phyloP scores from a whole-genome alignment of 1,139 yeast species.

The Debaryomyces fabryi region DNA sequence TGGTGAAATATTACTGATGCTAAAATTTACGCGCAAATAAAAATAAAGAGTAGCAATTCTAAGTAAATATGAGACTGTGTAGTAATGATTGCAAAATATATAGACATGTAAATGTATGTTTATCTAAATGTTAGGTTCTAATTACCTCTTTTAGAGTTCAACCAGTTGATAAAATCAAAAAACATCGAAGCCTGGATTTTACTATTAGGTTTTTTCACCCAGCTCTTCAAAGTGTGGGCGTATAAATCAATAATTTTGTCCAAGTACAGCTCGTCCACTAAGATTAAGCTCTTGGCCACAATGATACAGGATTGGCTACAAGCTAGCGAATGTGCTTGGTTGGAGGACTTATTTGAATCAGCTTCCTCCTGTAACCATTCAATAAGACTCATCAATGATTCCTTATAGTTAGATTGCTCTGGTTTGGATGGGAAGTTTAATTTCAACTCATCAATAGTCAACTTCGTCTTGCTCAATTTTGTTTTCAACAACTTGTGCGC shows the following conservation, averaged over 20 bases:
- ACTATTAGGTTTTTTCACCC: constrained; percentile 56
- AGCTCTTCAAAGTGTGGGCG: constrained; percentile 53
- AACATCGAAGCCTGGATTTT: constrained; percentile 65
- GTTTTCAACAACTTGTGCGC: constrained; percentile 72
- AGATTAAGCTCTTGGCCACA: constrained; percentile 57
- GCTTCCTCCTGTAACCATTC: constrained; percentile 43
- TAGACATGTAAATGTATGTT: neutral
- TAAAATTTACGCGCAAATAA: constrained; percentile 8
- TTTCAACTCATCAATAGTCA: constrained; percentile 24
- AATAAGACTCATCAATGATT: constrained; percentile 27
- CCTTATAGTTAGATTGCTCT: constrained; percentile 19
- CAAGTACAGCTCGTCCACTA: constrained; percentile 31
- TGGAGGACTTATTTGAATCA: constrained; percentile 44
- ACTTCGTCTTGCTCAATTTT: constrained; percentile 59
- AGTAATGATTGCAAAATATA: constrained; percentile 3
- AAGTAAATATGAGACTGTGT: constrained; percentile 7
- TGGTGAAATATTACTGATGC: constrained; percentile 10
- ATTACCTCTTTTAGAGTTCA: constrained; percentile 46
- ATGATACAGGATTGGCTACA: constrained; percentile 66
- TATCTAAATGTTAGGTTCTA: neutral
- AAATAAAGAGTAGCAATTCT: neutral
- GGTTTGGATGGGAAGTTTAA: constrained; percentile 22
- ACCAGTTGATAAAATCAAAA: constrained; percentile 82
- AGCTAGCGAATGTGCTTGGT: constrained; percentile 54
- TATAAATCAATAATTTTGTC: constrained; percentile 58